phyloP scores from a whole-genome alignment of 805 yeast genomes.

The Kurtzmaniella fragi region DNA sequence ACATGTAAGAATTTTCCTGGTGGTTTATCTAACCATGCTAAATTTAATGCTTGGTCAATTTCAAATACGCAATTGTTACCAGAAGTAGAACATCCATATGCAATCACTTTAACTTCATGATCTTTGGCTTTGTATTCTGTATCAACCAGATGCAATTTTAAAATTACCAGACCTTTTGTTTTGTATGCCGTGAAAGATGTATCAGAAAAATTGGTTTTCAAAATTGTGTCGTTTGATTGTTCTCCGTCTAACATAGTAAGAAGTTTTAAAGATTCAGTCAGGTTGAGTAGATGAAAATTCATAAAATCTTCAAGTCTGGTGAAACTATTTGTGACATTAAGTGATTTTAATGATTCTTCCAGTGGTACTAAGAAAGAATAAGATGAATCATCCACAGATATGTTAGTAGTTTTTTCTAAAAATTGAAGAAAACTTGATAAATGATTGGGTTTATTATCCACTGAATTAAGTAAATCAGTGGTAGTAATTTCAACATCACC shows the following conservation, averaged over 20 bases:
- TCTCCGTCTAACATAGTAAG: conserved; percentile 41
- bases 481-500: conserved; percentile 46
- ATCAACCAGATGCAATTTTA: conserved; percentile 1
- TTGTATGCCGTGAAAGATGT: neutral
- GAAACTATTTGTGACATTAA: conserved; percentile 43
- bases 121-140: conserved; percentile 39
- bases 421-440: no score
- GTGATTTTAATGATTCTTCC: conserved; percentile 46
- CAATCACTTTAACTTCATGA: conserved; percentile 53
- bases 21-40: conserved; percentile 52
- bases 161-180: neutral
- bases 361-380: conserved; percentile 73
- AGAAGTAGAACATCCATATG: conserved; percentile 52
- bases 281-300: conserved; percentile 65
- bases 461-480: conserved; percentile 22
- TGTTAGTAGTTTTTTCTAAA: no score
- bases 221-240: conserved; percentile 2
- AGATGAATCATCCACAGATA: conserved; percentile 8
- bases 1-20: conserved; percentile 46
- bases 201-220: conserved; percentile 3
- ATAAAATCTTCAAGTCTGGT: conserved; percentile 49
- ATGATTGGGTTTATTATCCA: no score
- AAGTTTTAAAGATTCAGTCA: conserved; percentile 43
- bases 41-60: conserved; percentile 63
- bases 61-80: conserved; percentile 51